A percentile compares a stretch with the other conserved stretches of the same genome.
Conservation (phyloP, 805 yeast genomes). For the Teunomyces gatunensis region DNA sequence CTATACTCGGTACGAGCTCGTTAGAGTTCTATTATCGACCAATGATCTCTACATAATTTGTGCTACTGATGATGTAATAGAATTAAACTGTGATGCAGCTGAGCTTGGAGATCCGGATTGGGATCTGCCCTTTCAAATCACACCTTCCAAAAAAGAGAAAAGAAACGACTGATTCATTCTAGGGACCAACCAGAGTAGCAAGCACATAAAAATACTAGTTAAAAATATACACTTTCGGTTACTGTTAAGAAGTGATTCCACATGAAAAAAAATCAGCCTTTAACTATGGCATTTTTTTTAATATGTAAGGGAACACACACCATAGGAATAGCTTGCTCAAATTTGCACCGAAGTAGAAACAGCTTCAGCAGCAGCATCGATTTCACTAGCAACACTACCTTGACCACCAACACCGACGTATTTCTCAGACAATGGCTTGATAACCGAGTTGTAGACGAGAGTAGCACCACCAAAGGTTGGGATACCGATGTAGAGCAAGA, state of each 20-base stretch:
- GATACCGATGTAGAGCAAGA: conserved; percentile 82
- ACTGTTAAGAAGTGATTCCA: too few relatives aligned
- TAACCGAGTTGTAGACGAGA: conserved; percentile 57
- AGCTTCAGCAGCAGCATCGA: conserved; percentile 48
- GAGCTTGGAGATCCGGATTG: conserved; percentile 19
- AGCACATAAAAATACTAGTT: not conserved
- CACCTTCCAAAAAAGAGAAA: not conserved
- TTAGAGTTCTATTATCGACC: conserved; percentile 10
- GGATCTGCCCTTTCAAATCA: conserved; percentile 14
- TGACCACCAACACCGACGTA: conserved; percentile 27
- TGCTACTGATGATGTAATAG: conserved; percentile 22
- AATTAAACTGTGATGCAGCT: conserved; percentile 16
- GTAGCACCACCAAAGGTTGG: conserved; percentile 89
- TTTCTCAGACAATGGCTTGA: conserved; percentile 63
- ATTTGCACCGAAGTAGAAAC: conserved; percentile 21
- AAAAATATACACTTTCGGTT: not conserved
- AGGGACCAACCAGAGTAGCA: not conserved
- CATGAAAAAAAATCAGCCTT: too few relatives aligned
- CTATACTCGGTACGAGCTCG: conserved; percentile 8
- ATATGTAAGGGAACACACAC: too few relatives aligned
- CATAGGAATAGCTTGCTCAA: not conserved
- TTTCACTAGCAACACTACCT: conserved; percentile 36
- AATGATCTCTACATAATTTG: conserved; percentile 14
- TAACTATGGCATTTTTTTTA: too few relatives aligned
- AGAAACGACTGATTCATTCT: not conserved